phyloP scores from a whole-genome alignment of 805 yeast genomes.

The Debaryomyces hansenii region DNA sequence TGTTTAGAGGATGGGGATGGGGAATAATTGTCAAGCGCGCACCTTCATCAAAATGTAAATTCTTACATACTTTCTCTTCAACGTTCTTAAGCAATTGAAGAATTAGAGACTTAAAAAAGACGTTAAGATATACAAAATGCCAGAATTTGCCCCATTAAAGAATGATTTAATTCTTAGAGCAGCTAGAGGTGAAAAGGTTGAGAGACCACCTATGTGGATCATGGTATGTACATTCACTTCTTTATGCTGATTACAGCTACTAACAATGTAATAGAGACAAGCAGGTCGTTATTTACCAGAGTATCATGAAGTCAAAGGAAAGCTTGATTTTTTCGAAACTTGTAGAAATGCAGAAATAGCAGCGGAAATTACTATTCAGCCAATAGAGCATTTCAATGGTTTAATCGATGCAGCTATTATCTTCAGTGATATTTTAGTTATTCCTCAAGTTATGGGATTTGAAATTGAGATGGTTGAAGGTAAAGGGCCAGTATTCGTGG shows the following conservation, averaged over 20 bases:
- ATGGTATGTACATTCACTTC: conserved; percentile 51
- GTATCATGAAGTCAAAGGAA: conserved; percentile 84
- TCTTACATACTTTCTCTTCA: too few relatives aligned
- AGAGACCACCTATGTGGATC: conserved; percentile 97
- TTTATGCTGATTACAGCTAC: not conserved
- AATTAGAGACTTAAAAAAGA: too few relatives aligned
- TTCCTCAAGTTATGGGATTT: conserved; percentile 99
- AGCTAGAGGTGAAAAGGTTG: conserved; percentile 85
- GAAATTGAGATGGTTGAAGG: conserved; percentile 91
- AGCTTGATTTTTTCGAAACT: conserved; percentile 89
- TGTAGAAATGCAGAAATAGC: conserved; percentile 95
- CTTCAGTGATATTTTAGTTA: conserved; percentile 90
- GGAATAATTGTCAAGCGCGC: not conserved
- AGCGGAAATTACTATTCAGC: conserved; percentile 92
- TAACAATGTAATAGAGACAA: conserved; percentile 56
- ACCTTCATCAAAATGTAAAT: too few relatives aligned
- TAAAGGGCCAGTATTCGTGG: conserved; percentile 89
- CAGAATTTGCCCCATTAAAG: conserved; percentile 70
- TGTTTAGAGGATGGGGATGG: not conserved
- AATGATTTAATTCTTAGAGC: conserved; percentile 92
- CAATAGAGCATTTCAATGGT: conserved; percentile 85
- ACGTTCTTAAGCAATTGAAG: too few relatives aligned
- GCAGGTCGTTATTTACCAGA: conserved; percentile 95
- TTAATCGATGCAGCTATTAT: conserved; percentile 95
- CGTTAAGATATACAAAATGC: conserved; percentile 14